Conservation (phyloP, 2,329 filamentous ascomycete species). For the Penicillium janthinellum region DNA sequence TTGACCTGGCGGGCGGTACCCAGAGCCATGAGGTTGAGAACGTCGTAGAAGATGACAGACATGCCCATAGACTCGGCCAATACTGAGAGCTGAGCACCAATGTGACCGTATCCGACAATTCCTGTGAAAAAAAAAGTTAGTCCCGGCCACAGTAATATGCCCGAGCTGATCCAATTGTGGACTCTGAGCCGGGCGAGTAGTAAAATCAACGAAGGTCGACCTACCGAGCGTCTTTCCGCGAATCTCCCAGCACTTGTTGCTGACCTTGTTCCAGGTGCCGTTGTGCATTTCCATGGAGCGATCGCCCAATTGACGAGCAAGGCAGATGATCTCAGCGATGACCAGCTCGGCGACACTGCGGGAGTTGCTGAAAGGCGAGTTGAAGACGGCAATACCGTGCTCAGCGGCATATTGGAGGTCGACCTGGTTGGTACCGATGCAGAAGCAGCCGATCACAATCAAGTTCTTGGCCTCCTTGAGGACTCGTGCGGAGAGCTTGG, state of each 20-base stretch:
- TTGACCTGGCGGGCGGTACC: conserved; percentile 84
- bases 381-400: conserved; percentile 88
- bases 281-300: conserved; percentile 92
- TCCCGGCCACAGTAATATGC: background rate
- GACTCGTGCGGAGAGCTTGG: conserved; percentile 84
- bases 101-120: conserved; percentile 96
- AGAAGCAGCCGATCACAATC: conserved; percentile 96
- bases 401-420: conserved; percentile 49
- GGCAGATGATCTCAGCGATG: conserved; percentile 87
- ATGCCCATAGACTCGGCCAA: conserved; percentile 97
- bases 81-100: conserved; percentile 93
- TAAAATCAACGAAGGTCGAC: conserved; percentile 22
- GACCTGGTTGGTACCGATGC: conserved; percentile 79
- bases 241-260: conserved; percentile 95
- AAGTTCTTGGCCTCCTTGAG: conserved; percentile 89
- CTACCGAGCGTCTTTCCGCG: conserved; percentile 90
- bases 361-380: conserved; percentile 97
- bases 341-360: conserved; percentile 95
- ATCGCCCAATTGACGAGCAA: conserved; percentile 90
- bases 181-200: background rate
- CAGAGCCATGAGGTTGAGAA: conserved; percentile 90
- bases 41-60: conserved; percentile 96
- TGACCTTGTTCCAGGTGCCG: conserved; percentile 98
- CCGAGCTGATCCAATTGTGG: background rate
- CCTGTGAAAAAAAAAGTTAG: conserved; percentile 49